Percentiles rank a stretch among this genome's conserved stretches.
These are phyloP conservation scores for Westerdykella ornata DNA, from an alignment of 2,329 filamentous ascomycete genomes.

Conservation along the genomic window DNA sequence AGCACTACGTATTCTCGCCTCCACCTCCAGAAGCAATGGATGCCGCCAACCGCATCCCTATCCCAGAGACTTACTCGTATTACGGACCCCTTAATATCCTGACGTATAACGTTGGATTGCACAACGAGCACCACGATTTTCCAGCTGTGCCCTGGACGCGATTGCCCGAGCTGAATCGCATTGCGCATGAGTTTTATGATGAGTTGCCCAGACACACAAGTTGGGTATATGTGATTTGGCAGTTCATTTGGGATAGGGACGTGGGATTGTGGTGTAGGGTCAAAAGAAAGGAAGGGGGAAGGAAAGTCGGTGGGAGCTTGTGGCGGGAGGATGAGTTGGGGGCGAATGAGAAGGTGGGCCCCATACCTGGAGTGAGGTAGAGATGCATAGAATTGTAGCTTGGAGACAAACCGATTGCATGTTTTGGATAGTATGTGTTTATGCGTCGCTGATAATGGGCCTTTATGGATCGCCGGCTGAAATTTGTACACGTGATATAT, in stretches of 20 bases:
- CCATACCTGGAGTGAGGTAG: constrained; percentile 37
- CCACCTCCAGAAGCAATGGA: constrained; percentile 51
- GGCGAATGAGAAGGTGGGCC: constrained; percentile 43
- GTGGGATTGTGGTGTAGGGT: constrained; percentile 89
- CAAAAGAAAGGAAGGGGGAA: constrained; percentile 75
- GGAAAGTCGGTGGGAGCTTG: constrained; percentile 46
- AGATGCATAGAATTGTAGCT: background rate
- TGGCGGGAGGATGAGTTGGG: constrained; percentile 47
- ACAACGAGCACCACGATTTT: constrained; percentile 99
- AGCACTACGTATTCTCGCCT: constrained; percentile 59
- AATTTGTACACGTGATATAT: too few relatives aligned
- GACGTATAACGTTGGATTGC: constrained; percentile 94
- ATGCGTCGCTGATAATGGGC: too few relatives aligned
- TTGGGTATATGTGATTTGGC: constrained; percentile 91
- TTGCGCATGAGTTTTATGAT: constrained; percentile 87
- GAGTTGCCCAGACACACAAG: constrained; percentile 79
- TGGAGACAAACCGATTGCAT: too few relatives aligned
- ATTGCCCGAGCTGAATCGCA: constrained; percentile 66
- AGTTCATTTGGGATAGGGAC: constrained; percentile 84
- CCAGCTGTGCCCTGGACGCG: constrained; percentile 93
- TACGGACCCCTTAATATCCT: constrained; percentile 88
- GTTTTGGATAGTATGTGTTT: too few relatives aligned
- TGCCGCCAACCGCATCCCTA: constrained; percentile 43
- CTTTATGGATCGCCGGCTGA: too few relatives aligned
- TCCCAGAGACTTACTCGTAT: constrained; percentile 95